Conservation (phyloP, 352 stramenopile genomes). For the Globisporangium barbulae region DNA sequence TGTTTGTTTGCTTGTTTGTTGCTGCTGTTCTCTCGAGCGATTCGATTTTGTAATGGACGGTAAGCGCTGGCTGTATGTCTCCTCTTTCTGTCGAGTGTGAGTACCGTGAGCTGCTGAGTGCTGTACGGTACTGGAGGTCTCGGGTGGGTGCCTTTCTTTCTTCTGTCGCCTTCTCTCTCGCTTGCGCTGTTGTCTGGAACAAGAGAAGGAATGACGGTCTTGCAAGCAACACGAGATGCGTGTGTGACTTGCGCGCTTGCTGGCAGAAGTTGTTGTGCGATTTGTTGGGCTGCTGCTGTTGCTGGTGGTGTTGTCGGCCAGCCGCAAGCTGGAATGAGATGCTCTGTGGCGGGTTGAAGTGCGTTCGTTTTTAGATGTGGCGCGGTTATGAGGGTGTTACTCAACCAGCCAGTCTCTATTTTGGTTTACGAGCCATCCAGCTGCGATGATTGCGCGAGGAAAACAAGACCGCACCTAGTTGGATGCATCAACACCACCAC, state of each 20-base stretch:
- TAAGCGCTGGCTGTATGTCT: constrained; percentile 1
- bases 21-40: background rate
- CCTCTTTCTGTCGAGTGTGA: background rate
- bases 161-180: constrained; percentile 1
- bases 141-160: background rate
- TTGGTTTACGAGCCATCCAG: constrained; percentile 10
- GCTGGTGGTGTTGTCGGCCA: constrained; percentile 3
- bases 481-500: background rate
- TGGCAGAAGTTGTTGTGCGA: background rate
- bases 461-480: background rate
- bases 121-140: background rate
- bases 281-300: background rate
- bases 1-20: background rate
- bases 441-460: constrained; percentile 12
- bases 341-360: constrained; percentile 1
- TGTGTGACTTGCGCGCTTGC: background rate
- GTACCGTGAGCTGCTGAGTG: background rate
- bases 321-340: constrained; percentile 17
- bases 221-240: background rate
- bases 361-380: constrained; percentile 3
- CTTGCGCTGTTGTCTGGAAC: background rate
- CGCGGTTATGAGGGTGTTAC: constrained; percentile 7
- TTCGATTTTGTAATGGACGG: constrained; percentile 13
- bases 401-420: constrained; percentile 8
- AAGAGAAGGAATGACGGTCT: constrained; percentile 8